Evolutionary conservation across 2,329 filamentous ascomycete species (phyloP), one percentile per base, ranked within the genome.

Genomic region (Talaromyces sp.): DNA sequence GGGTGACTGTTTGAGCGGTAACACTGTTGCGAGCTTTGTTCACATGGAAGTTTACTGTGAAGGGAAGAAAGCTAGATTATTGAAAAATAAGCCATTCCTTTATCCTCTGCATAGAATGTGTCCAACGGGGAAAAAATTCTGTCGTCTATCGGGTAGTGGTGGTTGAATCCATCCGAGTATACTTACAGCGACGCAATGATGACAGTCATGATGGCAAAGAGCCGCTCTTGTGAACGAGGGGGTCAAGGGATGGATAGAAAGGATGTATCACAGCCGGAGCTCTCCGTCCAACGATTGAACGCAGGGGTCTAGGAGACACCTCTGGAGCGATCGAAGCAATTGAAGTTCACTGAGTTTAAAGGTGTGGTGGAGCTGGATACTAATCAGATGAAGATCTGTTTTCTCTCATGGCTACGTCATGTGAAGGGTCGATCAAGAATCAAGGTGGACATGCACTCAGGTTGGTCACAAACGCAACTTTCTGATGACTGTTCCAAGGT

Each of bases 21-120:
- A 79, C 80, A 79, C 80, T 52, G 56, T 65, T 54, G 47, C 65
- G 63, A 22, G 61, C 56, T 17, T 67, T 64, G 41, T 73, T 83
- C 51, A 89, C 80, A 63, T 87, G 86, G 72, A 97, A 97, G 72
- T 96, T 87, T 66, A 96, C 81, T 36, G 93, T 97, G 72, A 96
- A 92, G 30, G 93, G 93, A 32, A 97, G 83, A 70, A 96, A 96
- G 52, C 92, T 96, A 46, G 3, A 24, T 2, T 1, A 40, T 16
- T 13, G 20, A 37, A 19, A 27, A n/a, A 36, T 64, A 47, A 58
- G 57, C 22, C 19, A 36, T 17, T 17, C 6, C n/a, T 47, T 37
- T 10, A 17, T 20, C 40, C 27, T 11, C 16, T 24, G 16, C 22
- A 24, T 30, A 14, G 16, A 17, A 41, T 32, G n/a, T 27, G 41